Evolutionary conservation across 768 basidiomycete species (phyloP), one percentile per base, ranked within the genome.

Genomic region (Chiua virens): DNA sequence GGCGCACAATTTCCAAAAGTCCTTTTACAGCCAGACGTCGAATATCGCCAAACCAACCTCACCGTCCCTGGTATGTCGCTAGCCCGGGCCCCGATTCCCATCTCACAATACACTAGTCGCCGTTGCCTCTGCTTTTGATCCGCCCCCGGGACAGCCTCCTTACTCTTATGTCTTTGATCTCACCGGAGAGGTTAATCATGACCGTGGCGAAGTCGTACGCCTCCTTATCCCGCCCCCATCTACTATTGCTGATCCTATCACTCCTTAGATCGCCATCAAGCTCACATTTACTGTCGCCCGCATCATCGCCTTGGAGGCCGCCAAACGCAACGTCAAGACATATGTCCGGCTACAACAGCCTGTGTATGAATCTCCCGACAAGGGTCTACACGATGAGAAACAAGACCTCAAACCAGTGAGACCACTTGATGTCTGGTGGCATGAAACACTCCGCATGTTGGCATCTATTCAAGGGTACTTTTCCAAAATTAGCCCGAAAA

Each of bases 141-240:
- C 89, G 9, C 80, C 84, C 2, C 79, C 80, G 53, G 89, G 87
- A 47, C 73, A 80, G 56, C 68, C 77, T n/a, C 76, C 85, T 5
- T 94, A 85, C 67, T 76, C 84, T 50, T 86, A 87, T 68, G 87
- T 93, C 20, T 92, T 92, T 67, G 92, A 94, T 72, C 81, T 86
- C 58, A 87, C 88, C 3, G 92, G 92, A 38, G 91, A 93, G 67
- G 73, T 89, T 50, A 79, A 80, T 49, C 79, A 79, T 59, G 89
- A 91, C 68, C 80, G 89, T 42, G 79, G 81, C 27, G 89, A 91
- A 67, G 73, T 83, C 76, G 89, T 88, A 65, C 47, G 80, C 70
- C 23, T 15, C 45, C 27, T 44, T 41, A 30, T 28, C 17, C 18
- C n/a, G 41, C 35, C 21, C 40, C 22, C 37, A 37, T 25, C 42